These are phyloP conservation scores for Rhizopus arrhizus DNA, from an alignment of 371 early-diverging fungal genomes.

Conservation along the genomic window DNA sequence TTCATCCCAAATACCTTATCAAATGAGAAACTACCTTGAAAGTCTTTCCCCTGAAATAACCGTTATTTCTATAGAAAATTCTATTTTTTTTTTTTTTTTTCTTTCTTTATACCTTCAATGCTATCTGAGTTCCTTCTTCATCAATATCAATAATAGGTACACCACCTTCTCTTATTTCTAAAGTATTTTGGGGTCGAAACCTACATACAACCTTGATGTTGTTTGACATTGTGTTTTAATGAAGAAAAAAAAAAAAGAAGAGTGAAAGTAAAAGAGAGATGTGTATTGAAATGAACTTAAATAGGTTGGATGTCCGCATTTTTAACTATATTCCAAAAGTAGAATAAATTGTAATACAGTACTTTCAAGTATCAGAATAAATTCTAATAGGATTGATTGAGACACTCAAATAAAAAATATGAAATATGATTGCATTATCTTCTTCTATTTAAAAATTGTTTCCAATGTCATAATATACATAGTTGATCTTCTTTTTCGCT, in stretches of 20 bases:
- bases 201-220: conserved; percentile 96
- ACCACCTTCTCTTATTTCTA: conserved; percentile 88
- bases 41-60: conserved; percentile 77
- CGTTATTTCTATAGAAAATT: neutral
- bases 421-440: no score
- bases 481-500: no score
- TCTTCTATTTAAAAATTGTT: no score
- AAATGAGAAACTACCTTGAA: conserved; percentile 82
- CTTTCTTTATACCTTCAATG: conserved; percentile 58
- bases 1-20: conserved; percentile 87
- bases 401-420: no score
- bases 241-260: conserved; percentile 11
- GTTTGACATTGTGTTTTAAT: conserved; percentile 48
- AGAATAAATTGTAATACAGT: no score
- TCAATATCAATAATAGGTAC: conserved; percentile 79
- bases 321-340: no score
- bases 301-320: neutral
- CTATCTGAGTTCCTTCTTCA: conserved; percentile 76
- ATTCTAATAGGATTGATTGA: no score
- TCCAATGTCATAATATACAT: no score
- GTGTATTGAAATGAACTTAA: conserved; percentile 4
- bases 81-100: neutral
- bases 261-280: conserved; percentile 17
- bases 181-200: conserved; percentile 91
- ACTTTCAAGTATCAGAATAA: no score